Conservation (phyloP, 139 green algal genomes). For the Chloropicon primus region DNA sequence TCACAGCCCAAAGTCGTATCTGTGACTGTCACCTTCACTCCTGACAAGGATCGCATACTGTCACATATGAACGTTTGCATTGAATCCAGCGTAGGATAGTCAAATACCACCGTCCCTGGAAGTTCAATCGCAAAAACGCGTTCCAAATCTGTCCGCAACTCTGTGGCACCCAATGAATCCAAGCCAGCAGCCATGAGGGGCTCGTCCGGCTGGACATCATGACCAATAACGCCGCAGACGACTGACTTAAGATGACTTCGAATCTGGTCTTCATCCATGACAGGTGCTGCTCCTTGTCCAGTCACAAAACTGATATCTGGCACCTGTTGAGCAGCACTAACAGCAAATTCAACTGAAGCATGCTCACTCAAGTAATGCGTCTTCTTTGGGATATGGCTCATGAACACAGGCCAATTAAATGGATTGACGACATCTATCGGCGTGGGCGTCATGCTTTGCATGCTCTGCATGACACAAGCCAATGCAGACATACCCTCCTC, state of each 20-base stretch:
- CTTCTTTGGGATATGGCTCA: background rate
- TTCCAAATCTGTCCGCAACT: constrained; percentile 53
- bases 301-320: background rate
- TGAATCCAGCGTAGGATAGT: constrained; percentile 30
- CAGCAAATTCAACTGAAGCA: background rate
- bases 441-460: background rate
- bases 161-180: constrained; percentile 59
- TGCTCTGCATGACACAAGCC: background rate
- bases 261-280: background rate
- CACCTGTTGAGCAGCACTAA: background rate
- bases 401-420: background rate
- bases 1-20: background rate
- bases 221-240: constrained; percentile 35
- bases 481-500: constrained; percentile 32
- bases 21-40: background rate
- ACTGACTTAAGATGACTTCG: background rate
- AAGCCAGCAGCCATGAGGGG: constrained; percentile 62
- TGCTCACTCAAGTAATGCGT: background rate
- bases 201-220: constrained; percentile 23
- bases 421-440: constrained; percentile 2
- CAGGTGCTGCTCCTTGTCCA: background rate
- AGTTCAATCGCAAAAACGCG: constrained; percentile 17
- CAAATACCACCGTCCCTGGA: constrained; percentile 29
- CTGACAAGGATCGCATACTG: background rate
- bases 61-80: constrained; percentile 19